Base-by-base conservation (phyloP, 768 basidiomycete species). In the Boletellus sp. region DNA sequence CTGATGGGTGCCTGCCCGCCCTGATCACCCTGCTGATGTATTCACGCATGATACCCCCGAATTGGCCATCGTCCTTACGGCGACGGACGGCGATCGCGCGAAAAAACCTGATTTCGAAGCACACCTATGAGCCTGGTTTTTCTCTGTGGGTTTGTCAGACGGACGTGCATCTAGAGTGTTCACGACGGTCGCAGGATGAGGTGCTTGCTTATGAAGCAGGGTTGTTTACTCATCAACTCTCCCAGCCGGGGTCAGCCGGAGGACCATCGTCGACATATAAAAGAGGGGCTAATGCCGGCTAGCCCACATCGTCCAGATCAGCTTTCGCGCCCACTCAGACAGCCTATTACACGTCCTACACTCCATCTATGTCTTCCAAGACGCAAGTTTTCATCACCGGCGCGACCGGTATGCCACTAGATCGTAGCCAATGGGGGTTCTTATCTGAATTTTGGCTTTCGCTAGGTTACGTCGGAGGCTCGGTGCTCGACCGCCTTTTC, bases 391-490 rank as follows among this genome's bases (percentile, higher is more conserved):
- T 62, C 28, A 22, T 62, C 26, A 60, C 58, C 1, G 60, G 60
- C 22, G 61, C 54, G 13, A 62, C 61, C 3, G 59, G 62, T 52
- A 43, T 20, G 53, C 48, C 24, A 19, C 32, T 3, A 4, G 1
- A n/a, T 32, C 20, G 22, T 42, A 11, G 19, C 34, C 8, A 6
- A 6, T 9, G 8, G 4, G 41, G 31, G 28, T 45, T 35, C 48
- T 39, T 47, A 36, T 47, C 43, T 50, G 12, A 55, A 8, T 2
- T 4, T 7, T 15, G 1, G 11, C 12, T 1, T 28, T 13, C 3
- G 0, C 15, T 22, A 69, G 72, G 72, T 22, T 73, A 70, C 45
- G 42, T 73, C 37, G 67, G 58, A 8, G 72, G 72, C 16, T 61
- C 60, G 4, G 61, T 66, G 16, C 42, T 72, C n/a, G 42, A 58